A percentile compares a stretch with the other conserved stretches of the same genome.
Evolutionary conservation across 345 rosid species (phyloP).

Genomic region (Anastatica hierochuntica): DNA sequence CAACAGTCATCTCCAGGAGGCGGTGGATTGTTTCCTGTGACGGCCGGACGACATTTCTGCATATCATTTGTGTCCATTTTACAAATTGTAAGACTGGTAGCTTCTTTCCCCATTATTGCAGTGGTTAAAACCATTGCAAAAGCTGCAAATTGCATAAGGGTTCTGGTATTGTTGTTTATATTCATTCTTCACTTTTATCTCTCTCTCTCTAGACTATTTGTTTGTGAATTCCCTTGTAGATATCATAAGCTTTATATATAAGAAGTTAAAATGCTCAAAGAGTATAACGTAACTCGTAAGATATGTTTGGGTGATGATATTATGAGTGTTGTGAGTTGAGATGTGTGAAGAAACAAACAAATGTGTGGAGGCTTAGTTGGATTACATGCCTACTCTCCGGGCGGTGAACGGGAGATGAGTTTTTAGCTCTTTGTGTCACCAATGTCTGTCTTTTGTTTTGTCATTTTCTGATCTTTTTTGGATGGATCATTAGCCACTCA

Average conservation of each 20-base stretch:
- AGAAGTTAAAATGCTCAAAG: not conserved
- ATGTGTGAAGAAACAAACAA: slow-evolving; percentile 19
- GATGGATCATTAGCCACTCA: too few relatives aligned
- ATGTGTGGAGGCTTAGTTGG: not conserved
- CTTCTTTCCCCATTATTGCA: slow-evolving; percentile 15
- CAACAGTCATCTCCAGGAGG: slow-evolving; percentile 42
- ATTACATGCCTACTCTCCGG: slow-evolving; percentile 14
- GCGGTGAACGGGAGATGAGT: not conserved
- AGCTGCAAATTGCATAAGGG: slow-evolving; percentile 6
- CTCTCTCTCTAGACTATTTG: not conserved
- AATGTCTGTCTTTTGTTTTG: not conserved
- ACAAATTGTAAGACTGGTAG: slow-evolving; percentile 25
- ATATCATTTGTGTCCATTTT: slow-evolving; percentile 28
- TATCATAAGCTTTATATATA: slow-evolving; percentile 7
- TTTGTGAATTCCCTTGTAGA: not conserved
- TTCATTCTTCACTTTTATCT: not conserved
- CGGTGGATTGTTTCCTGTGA: slow-evolving; percentile 36
- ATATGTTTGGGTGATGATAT: slow-evolving; percentile 7
- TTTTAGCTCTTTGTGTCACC: not conserved
- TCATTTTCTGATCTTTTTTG: not conserved
- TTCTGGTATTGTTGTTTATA: slow-evolving; percentile 6
- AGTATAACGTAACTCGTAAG: slow-evolving; percentile 9
- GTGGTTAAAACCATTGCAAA: slow-evolving; percentile 16
- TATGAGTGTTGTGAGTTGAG: slow-evolving; percentile 12
- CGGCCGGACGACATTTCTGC: slow-evolving; percentile 36